Base-by-base conservation (phyloP, 78 protist genomes). In the Pigoraptor vietnamica region DNA sequence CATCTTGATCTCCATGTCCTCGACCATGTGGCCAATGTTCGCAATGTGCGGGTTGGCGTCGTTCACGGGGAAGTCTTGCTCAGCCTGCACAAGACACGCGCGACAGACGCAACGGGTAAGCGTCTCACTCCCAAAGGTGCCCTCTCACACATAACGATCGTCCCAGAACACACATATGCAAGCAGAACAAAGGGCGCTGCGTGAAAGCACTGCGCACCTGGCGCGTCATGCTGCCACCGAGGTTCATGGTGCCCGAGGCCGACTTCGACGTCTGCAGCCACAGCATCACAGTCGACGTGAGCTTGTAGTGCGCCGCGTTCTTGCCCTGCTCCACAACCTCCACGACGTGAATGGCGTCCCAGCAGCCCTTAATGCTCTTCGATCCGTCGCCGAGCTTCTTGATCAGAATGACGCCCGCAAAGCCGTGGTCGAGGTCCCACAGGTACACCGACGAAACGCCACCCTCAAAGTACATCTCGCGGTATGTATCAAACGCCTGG, bases 251-350 rank as follows among this genome's bases (percentile, higher is more conserved):
- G 39, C 98, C 98, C 32, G 95, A 56, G 86, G 14, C 39, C 34
- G 81, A 92, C 39, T 81, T 90, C 37, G 86, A 95, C 86, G 98
- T 96, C 55, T 95, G 95, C 39, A 93, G 48, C 94, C 94, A 90
- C n/a, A 98, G 95, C 97, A 98, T 98, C 81, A 98, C 96, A 29
- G 99, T 98, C 39, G 99, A 95, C 25, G 98, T 97, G 40, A 98
- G 95, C 87, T 97, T 92, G 94, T 98, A 98, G 37, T 39, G 88
- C 39, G 97, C 95, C 37, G 2, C 39, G 92, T 93, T 96, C 93
- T 34, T 67, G 29, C 40, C 92, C 82, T 89, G 55, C 37, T 92
- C 91, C 25, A 0, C 23, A 1, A 96, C 99, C 89, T 97, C 87
- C 87, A 82, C 87, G 87, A 82, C 38, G 87, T 82, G 87, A 24